Conservation (phyloP, 2,329 filamentous ascomycete species). For the Cordyceps pruinosa region DNA sequence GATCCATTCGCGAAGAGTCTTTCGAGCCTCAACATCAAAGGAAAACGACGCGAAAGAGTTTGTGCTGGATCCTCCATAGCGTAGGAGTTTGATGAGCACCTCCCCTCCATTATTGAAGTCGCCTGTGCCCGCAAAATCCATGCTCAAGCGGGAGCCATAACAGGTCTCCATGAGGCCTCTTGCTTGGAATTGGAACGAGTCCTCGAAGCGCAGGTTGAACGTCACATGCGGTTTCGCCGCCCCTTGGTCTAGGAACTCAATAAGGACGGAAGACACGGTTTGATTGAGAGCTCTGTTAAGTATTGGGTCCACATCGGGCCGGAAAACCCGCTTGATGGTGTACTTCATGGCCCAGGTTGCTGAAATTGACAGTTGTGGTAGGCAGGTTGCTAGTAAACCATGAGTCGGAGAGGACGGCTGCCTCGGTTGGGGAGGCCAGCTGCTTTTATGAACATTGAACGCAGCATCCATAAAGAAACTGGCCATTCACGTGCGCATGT, state of each 20-base stretch:
- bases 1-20: neutral
- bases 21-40: neutral
- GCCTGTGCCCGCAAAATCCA: neutral
- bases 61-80: neutral
- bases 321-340: too few species aligned
- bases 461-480: too few species aligned
- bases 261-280: neutral
- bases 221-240: neutral
- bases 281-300: neutral
- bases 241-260: neutral
- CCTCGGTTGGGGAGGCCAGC: too few species aligned
- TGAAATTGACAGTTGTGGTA: too few species aligned
- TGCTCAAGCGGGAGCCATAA: neutral
- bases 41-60: neutral
- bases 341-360: too few species aligned
- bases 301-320: too few species aligned
- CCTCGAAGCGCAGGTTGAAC: neutral
- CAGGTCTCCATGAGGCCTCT: too few species aligned
- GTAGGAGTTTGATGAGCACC: neutral
- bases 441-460: too few species aligned
- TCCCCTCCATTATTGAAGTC: neutral
- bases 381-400: too few species aligned
- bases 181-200: neutral
- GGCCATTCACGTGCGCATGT: too few species aligned
- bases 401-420: too few species aligned